phyloP scores from a whole-genome alignment of 257 asterid genomes.

The Paraleonurus japonicus region DNA sequence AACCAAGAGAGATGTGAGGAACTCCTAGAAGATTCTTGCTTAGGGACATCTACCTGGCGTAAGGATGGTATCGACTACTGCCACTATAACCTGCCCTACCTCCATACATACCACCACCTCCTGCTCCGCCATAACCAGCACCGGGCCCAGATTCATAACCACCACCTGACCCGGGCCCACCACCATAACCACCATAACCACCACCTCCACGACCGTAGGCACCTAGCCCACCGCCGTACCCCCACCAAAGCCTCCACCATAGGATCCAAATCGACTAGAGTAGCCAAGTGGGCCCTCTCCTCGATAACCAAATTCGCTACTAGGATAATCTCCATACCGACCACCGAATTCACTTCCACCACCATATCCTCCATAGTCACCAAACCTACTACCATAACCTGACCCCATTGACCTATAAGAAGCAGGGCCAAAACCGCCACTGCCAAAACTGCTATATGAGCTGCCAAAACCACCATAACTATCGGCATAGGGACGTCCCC shows the following conservation, averaged over 20 bases:
- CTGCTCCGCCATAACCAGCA: slow-evolving; percentile 71
- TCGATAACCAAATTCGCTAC: slow-evolving; percentile 75
- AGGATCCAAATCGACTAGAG: slow-evolving; percentile 74
- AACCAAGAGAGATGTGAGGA: slow-evolving; percentile 42
- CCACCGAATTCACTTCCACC: slow-evolving; percentile 75
- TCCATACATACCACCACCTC: slow-evolving; percentile 84
- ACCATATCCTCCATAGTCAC: slow-evolving; percentile 73
- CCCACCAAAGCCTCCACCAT: slow-evolving; percentile 75
- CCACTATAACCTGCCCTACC: slow-evolving; percentile 96
- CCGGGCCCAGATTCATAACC: slow-evolving; percentile 81
- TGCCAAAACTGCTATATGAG: slow-evolving; percentile 67
- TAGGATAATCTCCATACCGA: slow-evolving; percentile 73
- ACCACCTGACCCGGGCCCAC: slow-evolving; percentile 63
- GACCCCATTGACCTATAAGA: slow-evolving; percentile 91
- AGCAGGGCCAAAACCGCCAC: slow-evolving; percentile 87
- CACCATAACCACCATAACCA: slow-evolving; percentile 75
- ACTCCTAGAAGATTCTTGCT: slow-evolving; percentile 56
- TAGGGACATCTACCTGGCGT: slow-evolving; percentile 75
- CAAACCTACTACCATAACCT: slow-evolving; percentile 73
- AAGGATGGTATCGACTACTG: slow-evolving; percentile 92
- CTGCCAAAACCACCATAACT: slow-evolving; percentile 69
- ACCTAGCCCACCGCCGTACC: slow-evolving; percentile 72
- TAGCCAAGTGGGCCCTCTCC: slow-evolving; percentile 79
- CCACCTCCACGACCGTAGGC: slow-evolving; percentile 83
- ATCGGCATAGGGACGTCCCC: slow-evolving; percentile 84